Evolutionary conservation across 1,284 basidiomycete species (phyloP), one percentile per base, ranked within the genome.

Genomic region (Moesziomyces sp.): DNA sequence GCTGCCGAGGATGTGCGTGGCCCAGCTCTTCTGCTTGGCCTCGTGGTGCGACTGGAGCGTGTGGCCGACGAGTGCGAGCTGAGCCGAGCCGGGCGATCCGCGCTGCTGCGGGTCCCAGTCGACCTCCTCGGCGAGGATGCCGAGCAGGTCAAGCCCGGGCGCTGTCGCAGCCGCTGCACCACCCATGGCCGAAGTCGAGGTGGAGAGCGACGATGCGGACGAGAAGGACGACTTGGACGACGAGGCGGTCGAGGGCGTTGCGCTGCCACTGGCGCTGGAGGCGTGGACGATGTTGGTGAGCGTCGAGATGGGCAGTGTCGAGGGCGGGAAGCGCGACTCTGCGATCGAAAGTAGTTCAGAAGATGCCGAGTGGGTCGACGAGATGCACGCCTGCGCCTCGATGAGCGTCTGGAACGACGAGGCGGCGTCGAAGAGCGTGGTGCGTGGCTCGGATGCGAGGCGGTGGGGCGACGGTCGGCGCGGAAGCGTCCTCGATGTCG

Each of bases 331-430:
- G 13, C 50, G 26, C 3, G 60, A 67, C 6, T 50, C 16, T 10
- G 70, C 59, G 38, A 68, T 48, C n/a, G 70, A 73, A 50, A 73
- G 60, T 5, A 68, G 64, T 26, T 73, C 70, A 0, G 70, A 73
- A 48, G 55, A 63, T 11, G 60, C 70, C 1, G 70, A 73, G 40
- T 73, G 70, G 10, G 64, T 73, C 3, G 59, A 59, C 1, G 64
- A 59, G 53, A 54, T 26, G 45, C 53, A 57, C n/a, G 70, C 64
- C 40, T 73, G 70, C 8, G 70, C 60, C 54, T 73, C 58, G 52
- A 73, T 49, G 1, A 73, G 60, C 1, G 60, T 56, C 33, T 68
- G 64, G 35, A 67, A 73, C 35, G 70, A 63, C 2, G 70, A 73
- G 10, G 64, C 70, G 23, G 67, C 60, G 28, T 55, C 38, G 23